Percentiles rank a stretch among this genome's conserved stretches.
Conservation (phyloP, 2,329 filamentous ascomycete species). For the Biscogniauxia mediterranea region DNA sequence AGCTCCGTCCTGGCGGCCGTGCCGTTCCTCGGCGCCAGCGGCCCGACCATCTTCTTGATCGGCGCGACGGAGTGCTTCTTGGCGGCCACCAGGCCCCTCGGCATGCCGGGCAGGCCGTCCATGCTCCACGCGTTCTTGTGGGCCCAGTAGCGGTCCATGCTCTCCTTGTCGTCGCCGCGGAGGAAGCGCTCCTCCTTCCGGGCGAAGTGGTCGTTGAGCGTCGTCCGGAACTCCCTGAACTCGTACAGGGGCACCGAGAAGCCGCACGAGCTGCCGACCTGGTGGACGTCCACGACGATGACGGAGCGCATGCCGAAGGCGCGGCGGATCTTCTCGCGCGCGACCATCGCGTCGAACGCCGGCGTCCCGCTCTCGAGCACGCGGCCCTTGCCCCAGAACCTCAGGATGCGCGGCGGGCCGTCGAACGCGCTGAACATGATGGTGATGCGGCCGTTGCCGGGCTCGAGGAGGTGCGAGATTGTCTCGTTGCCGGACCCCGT, state of each 20-base stretch:
- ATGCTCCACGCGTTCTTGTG: constrained; percentile 40
- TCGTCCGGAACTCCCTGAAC: constrained; percentile 37
- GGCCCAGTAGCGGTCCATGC: constrained; percentile 41
- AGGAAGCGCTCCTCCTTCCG: constrained; percentile 33
- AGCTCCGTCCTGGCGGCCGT: constrained; percentile 3
- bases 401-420: constrained; percentile 37
- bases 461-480: constrained; percentile 70
- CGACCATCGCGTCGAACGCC: constrained; percentile 35
- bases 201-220: constrained; percentile 34
- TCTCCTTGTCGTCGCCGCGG: constrained; percentile 36
- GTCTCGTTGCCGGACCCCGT: constrained; percentile 77
- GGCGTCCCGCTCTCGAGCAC: constrained; percentile 35
- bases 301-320: constrained; percentile 35
- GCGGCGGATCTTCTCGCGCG: constrained; percentile 24
- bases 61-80: constrained; percentile 34
- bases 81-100: constrained; percentile 30
- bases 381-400: constrained; percentile 38
- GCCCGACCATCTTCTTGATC: constrained; percentile 40
- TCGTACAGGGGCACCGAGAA: constrained; percentile 40
- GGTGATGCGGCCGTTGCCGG: constrained; percentile 65
- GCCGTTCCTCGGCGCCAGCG: constrained; percentile 28
- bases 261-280: constrained; percentile 40
- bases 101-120: constrained; percentile 39
- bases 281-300: constrained; percentile 39
- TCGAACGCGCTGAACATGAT: constrained; percentile 63